Conservation (phyloP, 192 early-diverging fungal genomes). For the Podila epicladia region DNA sequence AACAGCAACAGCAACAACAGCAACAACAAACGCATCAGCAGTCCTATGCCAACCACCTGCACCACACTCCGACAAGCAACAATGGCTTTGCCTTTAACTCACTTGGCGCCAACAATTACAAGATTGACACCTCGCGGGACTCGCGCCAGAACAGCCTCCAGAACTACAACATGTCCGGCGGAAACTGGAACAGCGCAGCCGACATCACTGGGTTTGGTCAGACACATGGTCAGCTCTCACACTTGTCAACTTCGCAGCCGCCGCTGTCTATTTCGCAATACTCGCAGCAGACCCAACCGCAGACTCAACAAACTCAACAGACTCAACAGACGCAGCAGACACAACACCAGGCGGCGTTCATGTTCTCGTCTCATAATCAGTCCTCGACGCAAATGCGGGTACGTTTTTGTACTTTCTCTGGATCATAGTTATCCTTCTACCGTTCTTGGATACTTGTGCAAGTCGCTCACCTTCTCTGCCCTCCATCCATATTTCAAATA, state of each 20-base stretch:
- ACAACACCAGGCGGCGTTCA: conserved; percentile 38
- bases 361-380: conserved; percentile 27
- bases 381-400: conserved; percentile 32
- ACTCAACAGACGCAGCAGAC: conserved; percentile 24
- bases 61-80: conserved; percentile 23
- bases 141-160: conserved; percentile 28
- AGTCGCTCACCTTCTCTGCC: background rate
- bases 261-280: conserved; percentile 37
- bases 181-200: conserved; percentile 26
- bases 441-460: background rate
- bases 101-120: conserved; percentile 27
- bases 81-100: conserved; percentile 19
- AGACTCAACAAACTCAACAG: conserved; percentile 3
- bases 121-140: conserved; percentile 35
- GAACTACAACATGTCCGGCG: conserved; percentile 31
- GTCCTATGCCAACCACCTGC: background rate
- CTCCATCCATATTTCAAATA: background rate
- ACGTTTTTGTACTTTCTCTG: background rate
- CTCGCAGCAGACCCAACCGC: conserved; percentile 18
- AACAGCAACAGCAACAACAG: conserved; percentile 25
- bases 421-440: background rate
- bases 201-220: conserved; percentile 37
- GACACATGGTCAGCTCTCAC: conserved; percentile 40
- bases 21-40: conserved; percentile 24
- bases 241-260: conserved; percentile 34